Base-by-base conservation (phyloP, 23 red algal genomes). In the Agarophyton chilense region DNA sequence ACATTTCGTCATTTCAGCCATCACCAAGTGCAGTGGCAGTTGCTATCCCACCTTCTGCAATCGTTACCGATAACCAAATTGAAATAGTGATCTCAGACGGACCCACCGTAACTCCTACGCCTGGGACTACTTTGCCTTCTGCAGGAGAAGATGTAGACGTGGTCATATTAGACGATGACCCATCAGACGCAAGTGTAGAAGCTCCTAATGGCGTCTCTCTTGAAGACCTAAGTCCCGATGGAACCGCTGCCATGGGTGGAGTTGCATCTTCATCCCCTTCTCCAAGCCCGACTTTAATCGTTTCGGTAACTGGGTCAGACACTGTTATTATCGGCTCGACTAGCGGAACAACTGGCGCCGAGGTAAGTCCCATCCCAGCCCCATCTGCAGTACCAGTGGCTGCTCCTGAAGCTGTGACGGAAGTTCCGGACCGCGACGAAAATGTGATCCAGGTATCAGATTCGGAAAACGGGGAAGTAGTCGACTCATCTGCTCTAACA, bases 391-490 rank as follows among this genome's bases (percentile, higher is more conserved):
- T 53, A 45, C 58, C 61, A 11, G 36, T 54, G 19, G 40, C 82
- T 50, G 58, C 82, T 50, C 62, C 82, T 16, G 49, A 86, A 72
- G 56, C 64, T 41, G 62, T 86, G 3, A 19, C 26, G 18, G 41
- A 66, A 32, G 60, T 72, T 52, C 62, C 82, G 32, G 82, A 86
- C 25, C 21, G 55, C 73, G 49, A 53, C 26, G 64, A 58, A 24
- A 44, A 55, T 18, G 64, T 41, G 4, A 86, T 86, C 28, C 38
- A 71, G 40, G 82, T 86, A 0, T 38, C 82, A 29, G 82, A 86
- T 17, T n/a, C 41, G 11, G 64, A 57, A 68, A 36, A 55, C n/a
- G 41, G n/a, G 10, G 82, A 53, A 57, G n/a, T 41, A 35, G 64
- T 44, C 49, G 82, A 53, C 28, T 51, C 61, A 35, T 65, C 79